Evolutionary conservation across 192 early-diverging fungal genomes (phyloP).

Genomic region (Irineochytrium annulatum): DNA sequence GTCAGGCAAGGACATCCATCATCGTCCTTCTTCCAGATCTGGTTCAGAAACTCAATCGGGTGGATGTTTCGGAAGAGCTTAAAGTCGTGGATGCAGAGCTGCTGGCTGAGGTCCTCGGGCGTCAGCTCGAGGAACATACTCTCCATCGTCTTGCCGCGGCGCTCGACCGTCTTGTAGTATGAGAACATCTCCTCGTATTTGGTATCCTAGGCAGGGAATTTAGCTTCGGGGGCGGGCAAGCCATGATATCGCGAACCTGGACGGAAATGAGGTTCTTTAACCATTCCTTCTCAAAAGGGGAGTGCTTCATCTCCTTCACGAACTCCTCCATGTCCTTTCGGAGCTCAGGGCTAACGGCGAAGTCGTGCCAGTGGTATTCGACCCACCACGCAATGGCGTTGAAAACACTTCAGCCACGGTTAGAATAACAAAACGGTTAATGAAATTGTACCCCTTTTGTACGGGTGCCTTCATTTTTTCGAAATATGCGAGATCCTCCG

Average conservation of each 20-base stretch:
- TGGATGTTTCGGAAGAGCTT: conserved; percentile 57
- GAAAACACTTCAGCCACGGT: conserved; percentile 34
- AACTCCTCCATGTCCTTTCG: conserved; percentile 42
- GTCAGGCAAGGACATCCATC: conserved; percentile 49
- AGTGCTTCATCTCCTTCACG: conserved; percentile 33
- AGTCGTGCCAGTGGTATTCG: conserved; percentile 55
- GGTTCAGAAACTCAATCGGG: conserved; percentile 57
- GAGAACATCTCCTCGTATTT: conserved; percentile 48
- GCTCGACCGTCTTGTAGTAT: conserved; percentile 42
- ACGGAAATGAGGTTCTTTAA: conserved; percentile 35
- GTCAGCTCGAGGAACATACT: conserved; percentile 45
- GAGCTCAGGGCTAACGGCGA: conserved; percentile 41
- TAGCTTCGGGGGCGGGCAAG: too few relatives aligned
- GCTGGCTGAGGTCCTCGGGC: conserved; percentile 42
- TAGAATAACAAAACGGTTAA: not conserved
- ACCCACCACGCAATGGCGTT: conserved; percentile 44
- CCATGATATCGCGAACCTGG: conserved; percentile 29
- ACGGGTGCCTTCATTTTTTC: conserved; percentile 41
- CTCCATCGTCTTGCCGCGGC: conserved; percentile 45
- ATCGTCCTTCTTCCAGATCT: conserved; percentile 53
- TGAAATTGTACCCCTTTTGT: conserved; percentile 38
- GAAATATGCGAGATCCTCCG: conserved; percentile 47
- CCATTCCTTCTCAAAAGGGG: conserved; percentile 19
- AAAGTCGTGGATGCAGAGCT: conserved; percentile 55
- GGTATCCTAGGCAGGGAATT: not conserved